Base-by-base conservation (phyloP, 176 grass and related monocot species). In the Musa acuminata region DNA sequence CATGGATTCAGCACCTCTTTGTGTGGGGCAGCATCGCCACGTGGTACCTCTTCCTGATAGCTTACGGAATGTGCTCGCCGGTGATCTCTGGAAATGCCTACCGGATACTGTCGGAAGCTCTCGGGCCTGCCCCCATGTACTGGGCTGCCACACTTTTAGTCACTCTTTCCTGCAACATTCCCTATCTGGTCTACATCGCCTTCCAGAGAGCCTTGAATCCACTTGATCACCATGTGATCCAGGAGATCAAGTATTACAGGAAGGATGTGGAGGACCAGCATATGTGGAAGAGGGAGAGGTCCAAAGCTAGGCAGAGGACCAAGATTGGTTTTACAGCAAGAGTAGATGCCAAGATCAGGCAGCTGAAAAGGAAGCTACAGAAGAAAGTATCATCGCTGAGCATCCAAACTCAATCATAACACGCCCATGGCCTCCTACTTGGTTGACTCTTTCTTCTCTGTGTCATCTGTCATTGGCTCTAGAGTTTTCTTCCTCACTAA, bases 301-400 rank as follows among this genome's bases (percentile, higher is more conserved):
- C 89, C 2, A 96, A 92, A 77, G 89, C 93, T 11, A 76, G 93
- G 71, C 89, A 90, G 80, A 76, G 75, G 76, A 96, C 93, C 1
- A 96, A 96, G 90, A 96, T 90, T 72, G 89, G 89, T 67, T 92
- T 92, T 84, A 96, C 87, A 0, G 93, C 90, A 0, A 90, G 89
- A 81, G 93, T 96, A 1, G 93, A 96, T 54, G 87, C 93, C 2
- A 96, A 96, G 88, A 96, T 92, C 50, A 96, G 84, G 76, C 87
- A 96, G 69, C 77, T 96, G 50, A 96, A 73, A 77, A 81, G 87
- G 71, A 88, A 79, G 73, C 84, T 96, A 71, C 89, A 96, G 67
- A 96, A 83, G 69, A 92, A 90, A 84, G 64, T 48, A 25, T 83
- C 87, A 22, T 82, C 89, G 13, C 71, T 92, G 69, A 87, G 35